A percentile compares a stretch with the other conserved stretches of the same genome.
Conservation (phyloP, 352 stramenopile species). For the Globisporangium paroecandrum region DNA sequence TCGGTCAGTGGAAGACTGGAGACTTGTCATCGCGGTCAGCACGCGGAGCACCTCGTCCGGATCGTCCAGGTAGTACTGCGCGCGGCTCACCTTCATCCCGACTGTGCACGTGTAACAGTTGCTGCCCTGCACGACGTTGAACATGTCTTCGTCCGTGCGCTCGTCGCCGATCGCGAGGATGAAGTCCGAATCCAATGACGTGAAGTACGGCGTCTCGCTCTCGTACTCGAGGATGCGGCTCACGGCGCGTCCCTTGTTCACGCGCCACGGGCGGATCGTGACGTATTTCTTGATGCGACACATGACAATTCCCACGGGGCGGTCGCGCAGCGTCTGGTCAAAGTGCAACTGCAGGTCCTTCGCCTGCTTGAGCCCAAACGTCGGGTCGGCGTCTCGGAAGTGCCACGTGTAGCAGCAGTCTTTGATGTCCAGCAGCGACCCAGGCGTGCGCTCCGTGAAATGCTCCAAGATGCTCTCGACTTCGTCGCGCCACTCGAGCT, state of each 20-base stretch:
- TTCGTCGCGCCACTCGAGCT: slow-evolving; percentile 74
- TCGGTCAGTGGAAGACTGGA: slow-evolving; percentile 30
- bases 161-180: slow-evolving; percentile 85
- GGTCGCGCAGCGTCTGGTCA: slow-evolving; percentile 85
- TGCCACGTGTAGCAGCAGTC: slow-evolving; percentile 88
- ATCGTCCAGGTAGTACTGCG: slow-evolving; percentile 81
- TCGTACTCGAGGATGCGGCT: slow-evolving; percentile 83
- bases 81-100: slow-evolving; percentile 83
- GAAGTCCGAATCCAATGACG: slow-evolving; percentile 78
- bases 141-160: slow-evolving; percentile 89
- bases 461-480: slow-evolving; percentile 83
- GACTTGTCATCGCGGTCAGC: slow-evolving; percentile 65
- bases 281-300: slow-evolving; percentile 89
- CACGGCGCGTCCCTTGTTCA: slow-evolving; percentile 86
- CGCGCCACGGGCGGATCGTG: slow-evolving; percentile 77
- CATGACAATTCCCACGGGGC: slow-evolving; percentile 83
- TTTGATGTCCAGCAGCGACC: slow-evolving; percentile 79
- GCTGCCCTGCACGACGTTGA: slow-evolving; percentile 84
- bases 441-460: slow-evolving; percentile 86
- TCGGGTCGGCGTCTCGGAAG: slow-evolving; percentile 82
- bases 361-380: slow-evolving; percentile 82
- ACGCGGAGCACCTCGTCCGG: slow-evolving; percentile 76
- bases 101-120: slow-evolving; percentile 89
- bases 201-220: slow-evolving; percentile 72
- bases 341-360: slow-evolving; percentile 90